Evolutionary conservation across 306 rosid species (phyloP).

Genomic region (Hippophae tibetana): DNA sequence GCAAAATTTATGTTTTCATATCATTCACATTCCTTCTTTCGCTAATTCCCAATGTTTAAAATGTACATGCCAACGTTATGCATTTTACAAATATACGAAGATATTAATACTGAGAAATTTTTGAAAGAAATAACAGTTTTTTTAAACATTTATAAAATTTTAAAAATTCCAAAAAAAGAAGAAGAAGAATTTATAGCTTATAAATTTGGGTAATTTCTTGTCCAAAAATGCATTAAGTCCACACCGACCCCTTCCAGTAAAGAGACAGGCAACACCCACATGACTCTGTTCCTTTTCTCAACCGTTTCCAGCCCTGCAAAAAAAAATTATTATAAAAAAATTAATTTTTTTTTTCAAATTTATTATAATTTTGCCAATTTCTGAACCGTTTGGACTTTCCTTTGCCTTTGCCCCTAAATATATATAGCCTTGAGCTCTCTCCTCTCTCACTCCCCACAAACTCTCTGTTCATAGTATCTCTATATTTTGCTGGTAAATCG

Average conservation of each 20-base stretch:
- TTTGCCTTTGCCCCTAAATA: slow-evolving; percentile 15
- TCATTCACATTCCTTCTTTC: no score
- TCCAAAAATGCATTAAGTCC: slow-evolving; percentile 32
- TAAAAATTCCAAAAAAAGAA: no score
- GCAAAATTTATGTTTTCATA: no score
- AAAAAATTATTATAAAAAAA: slow-evolving; percentile 1
- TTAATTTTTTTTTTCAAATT: not conserved
- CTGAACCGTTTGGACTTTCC: slow-evolving; percentile 30
- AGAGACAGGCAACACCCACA: slow-evolving; percentile 42
- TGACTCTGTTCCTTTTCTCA: slow-evolving; percentile 49
- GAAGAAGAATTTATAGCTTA: no score
- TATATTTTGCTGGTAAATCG: slow-evolving; percentile 27
- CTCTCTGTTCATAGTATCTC: slow-evolving; percentile 12
- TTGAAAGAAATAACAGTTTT: no score
- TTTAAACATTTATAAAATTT: no score
- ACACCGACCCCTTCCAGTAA: slow-evolving; percentile 55
- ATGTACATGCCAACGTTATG: no score
- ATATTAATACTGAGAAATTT: no score
- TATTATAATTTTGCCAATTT: slow-evolving; percentile 20
- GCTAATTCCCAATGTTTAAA: no score
- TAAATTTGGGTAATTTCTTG: not conserved
- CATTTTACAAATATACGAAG: no score
- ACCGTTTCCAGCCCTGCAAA: slow-evolving; percentile 37
- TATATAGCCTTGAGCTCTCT: slow-evolving; percentile 47
- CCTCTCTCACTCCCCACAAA: slow-evolving; percentile 31